phyloP scores from a whole-genome alignment of 768 basidiomycete species.

The Leccinum pellstonianum region DNA sequence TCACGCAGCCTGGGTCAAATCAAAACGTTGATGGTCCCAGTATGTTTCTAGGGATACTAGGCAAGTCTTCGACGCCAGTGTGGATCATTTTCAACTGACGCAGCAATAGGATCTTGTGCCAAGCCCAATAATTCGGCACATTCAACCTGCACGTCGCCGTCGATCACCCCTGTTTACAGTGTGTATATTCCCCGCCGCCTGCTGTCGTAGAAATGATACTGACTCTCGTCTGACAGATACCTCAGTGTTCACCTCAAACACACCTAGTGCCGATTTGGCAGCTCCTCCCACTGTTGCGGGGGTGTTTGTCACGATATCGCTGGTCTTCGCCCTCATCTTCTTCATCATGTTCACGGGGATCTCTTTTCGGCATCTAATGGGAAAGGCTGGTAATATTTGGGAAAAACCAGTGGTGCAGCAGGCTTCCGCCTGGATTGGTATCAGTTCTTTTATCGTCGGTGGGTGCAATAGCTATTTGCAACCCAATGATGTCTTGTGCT shows the following conservation, averaged over 20 bases:
- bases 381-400: constrained; percentile 46
- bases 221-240: constrained; percentile 44
- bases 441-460: constrained; percentile 77
- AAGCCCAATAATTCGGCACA: constrained; percentile 46
- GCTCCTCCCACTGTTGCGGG: constrained; percentile 63
- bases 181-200: constrained; percentile 18
- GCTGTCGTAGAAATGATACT: not conserved
- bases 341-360: constrained; percentile 64
- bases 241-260: constrained; percentile 56
- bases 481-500: not conserved
- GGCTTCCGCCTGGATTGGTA: constrained; percentile 69
- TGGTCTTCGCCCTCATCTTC: constrained; percentile 59
- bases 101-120: constrained; percentile 61
- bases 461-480: constrained; percentile 11
- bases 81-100: constrained; percentile 2
- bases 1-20: constrained; percentile 36
- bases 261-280: constrained; percentile 54
- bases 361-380: constrained; percentile 65
- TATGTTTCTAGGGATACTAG: constrained; percentile 63
- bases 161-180: constrained; percentile 65
- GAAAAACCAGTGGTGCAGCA: constrained; percentile 60
- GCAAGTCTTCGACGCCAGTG: constrained; percentile 35
- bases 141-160: constrained; percentile 55
- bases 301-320: constrained; percentile 59
- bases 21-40: constrained; percentile 61